Evolutionary conservation across 306 rosid genomes (phyloP).

Genomic region (Morella rubra): DNA sequence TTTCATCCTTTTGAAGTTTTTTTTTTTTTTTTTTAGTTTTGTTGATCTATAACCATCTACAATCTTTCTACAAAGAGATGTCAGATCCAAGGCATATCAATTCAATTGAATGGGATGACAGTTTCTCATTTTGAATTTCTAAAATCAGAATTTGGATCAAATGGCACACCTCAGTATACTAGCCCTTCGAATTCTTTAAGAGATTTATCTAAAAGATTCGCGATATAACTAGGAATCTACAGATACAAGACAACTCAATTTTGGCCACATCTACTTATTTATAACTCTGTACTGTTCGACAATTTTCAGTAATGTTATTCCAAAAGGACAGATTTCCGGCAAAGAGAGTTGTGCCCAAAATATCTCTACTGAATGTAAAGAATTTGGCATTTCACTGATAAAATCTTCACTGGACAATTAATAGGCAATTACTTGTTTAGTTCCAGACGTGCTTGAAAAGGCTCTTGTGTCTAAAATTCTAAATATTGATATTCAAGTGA

Average conservation of each 20-base stretch:
- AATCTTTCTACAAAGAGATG: too few relatives aligned
- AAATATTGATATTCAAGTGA: slow-evolving; percentile 3
- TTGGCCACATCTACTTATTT: slow-evolving; percentile 3
- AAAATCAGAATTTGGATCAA: neutral
- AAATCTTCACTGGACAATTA: too few relatives aligned
- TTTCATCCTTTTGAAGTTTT: too few relatives aligned
- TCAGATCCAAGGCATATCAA: neutral
- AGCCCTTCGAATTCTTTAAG: too few relatives aligned
- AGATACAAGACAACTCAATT: neutral
- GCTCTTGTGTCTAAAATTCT: neutral
- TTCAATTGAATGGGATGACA: neutral
- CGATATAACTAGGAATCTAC: too few relatives aligned
- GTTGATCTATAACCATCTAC: too few relatives aligned
- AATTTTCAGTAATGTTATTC: neutral
- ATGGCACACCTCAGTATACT: neutral
- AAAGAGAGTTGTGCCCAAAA: neutral
- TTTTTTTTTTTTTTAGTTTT: too few relatives aligned
- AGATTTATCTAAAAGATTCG: too few relatives aligned
- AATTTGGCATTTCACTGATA: neutral
- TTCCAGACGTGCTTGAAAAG: slow-evolving; percentile 22
- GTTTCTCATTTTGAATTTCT: neutral
- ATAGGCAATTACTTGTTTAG: slow-evolving; percentile 4
- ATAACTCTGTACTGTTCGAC: neutral
- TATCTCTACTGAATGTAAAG: neutral
- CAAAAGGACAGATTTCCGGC: neutral